Percentiles rank a stretch among this genome's conserved stretches.
These are phyloP conservation scores for Areca catechu DNA, from an alignment of 176 grass and related monocot species.

Conservation along the genomic window DNA sequence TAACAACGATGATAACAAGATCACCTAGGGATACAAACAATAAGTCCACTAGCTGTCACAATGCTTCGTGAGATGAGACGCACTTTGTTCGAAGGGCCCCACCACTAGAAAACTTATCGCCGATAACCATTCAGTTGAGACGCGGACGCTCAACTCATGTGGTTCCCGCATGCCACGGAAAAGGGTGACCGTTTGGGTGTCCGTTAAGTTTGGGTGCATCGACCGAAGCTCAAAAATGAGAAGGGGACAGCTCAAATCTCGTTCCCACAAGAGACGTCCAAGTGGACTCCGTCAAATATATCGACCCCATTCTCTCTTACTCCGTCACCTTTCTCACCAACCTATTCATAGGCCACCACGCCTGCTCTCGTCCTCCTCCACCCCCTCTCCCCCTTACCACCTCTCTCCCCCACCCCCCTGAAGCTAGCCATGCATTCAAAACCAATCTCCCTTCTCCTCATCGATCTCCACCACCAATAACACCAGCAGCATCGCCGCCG, in stretches of 20 bases:
- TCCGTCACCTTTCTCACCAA: neutral
- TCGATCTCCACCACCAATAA: neutral
- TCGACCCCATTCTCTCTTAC: neutral
- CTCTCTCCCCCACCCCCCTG: slow-evolving; percentile 22
- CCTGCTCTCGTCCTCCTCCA: slow-evolving; percentile 24
- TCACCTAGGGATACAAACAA: too few species aligned
- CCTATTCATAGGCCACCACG: slow-evolving; percentile 53
- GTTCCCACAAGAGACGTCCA: neutral
- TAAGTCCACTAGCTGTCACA: too few species aligned
- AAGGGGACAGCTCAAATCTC: slow-evolving; percentile 15
- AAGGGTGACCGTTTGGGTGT: neutral
- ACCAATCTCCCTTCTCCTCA: slow-evolving; percentile 19
- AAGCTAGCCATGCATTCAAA: slow-evolving; percentile 10
- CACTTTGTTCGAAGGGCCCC: too few species aligned
- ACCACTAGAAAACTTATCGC: too few species aligned
- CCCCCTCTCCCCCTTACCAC: neutral
- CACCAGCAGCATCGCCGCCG: neutral
- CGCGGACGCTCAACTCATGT: too few species aligned
- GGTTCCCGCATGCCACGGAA: neutral
- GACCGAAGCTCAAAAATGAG: neutral
- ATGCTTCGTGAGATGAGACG: too few species aligned
- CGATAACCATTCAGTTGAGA: too few species aligned
- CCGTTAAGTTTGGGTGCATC: neutral
- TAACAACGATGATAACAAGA: too few species aligned
- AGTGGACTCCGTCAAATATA: slow-evolving; percentile 6